Evolutionary conservation across 1,284 basidiomycete genomes (phyloP).

Genomic region (Cryptococcus deneoformans): DNA sequence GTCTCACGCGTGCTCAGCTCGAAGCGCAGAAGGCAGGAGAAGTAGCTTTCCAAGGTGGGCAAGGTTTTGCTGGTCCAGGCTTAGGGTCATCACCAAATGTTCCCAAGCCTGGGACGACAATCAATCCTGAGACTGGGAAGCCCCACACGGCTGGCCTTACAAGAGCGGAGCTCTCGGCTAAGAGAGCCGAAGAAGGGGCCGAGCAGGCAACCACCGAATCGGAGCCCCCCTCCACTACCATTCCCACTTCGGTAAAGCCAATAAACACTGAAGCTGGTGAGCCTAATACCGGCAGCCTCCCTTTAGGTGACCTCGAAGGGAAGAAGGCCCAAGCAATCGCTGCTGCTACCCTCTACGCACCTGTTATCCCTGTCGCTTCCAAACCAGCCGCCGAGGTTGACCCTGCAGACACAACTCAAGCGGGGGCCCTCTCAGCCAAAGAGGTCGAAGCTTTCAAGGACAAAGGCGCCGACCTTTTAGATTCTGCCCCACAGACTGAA

Average conservation of each 20-base stretch:
- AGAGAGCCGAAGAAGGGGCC: constrained; percentile 17
- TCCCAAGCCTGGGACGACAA: constrained; percentile 22
- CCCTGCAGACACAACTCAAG: neutral
- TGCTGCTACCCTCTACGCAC: neutral
- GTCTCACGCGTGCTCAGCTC: constrained; percentile 39
- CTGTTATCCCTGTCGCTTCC: neutral
- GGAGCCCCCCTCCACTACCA: neutral
- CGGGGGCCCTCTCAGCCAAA: constrained; percentile 1
- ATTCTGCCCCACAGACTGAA: constrained; percentile 10
- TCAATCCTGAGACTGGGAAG: constrained; percentile 36
- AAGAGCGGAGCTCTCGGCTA: constrained; percentile 34
- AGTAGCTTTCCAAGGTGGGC: constrained; percentile 3
- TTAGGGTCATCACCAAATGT: constrained; percentile 25
- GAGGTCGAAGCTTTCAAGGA: constrained; percentile 10
- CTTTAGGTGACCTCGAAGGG: neutral
- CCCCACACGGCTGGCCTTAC: constrained; percentile 39
- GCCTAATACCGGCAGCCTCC: neutral
- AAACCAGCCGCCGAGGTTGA: constrained; percentile 1
- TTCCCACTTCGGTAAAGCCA: neutral
- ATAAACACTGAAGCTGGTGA: neutral
- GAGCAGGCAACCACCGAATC: constrained; percentile 37
- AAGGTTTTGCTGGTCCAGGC: constrained; percentile 5
- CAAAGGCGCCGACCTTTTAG: constrained; percentile 15
- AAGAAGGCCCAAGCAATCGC: neutral
- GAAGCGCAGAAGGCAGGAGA: constrained; percentile 26